Evolutionary conservation across 2,329 filamentous ascomycete species (phyloP), one percentile per base, ranked within the genome.

Genomic region (Botrytis pseudocinerea): DNA sequence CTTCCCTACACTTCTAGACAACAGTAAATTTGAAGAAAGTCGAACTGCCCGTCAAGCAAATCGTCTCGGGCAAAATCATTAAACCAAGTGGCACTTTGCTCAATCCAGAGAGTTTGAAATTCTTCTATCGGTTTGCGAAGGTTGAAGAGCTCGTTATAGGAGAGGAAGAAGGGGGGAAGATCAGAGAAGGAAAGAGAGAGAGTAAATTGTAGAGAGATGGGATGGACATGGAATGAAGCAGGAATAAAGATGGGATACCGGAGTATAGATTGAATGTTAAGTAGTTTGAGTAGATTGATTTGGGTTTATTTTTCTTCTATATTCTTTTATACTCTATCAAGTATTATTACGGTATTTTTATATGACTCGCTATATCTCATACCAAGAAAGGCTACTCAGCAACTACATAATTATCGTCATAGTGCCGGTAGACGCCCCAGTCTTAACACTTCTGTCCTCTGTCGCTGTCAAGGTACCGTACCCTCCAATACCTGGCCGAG

Each of bases 21-120:
- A 96, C 93, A 0, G 90, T 96, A 75, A 96, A 95, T 80, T 82
- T 93, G 68, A 96, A 96, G 81, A 96, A 96, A 82, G 93, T 96
- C 6, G 93, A 96, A 81, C 78, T 96, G 70, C 93, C 93, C 0
- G 91, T 96, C 44, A 96, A 96, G 83, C 91, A 93, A 79, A 96
- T 96, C 75, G 90, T 96, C 0, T 93, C 89, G 0, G 93, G 93
- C 0, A 89, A 90, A 77, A 88, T 83, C 38, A 88, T 96, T 79
- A 93, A 92, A 82, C 88, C 92, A 0, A 93, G 91, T 66, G 92
- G 92, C 1, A 95, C 93, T 6, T 82, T 96, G 78, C 82, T 92
- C 70, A 96, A 97, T 78, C 93, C 93, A 0, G 83, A 91, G 78
- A 92, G 91, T 76, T 82, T 96, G 73, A 86, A 94, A 46, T 95